Evolutionary conservation across 495 filamentous ascomycete species (phyloP).

Genomic region (Penicillium nucicola): DNA sequence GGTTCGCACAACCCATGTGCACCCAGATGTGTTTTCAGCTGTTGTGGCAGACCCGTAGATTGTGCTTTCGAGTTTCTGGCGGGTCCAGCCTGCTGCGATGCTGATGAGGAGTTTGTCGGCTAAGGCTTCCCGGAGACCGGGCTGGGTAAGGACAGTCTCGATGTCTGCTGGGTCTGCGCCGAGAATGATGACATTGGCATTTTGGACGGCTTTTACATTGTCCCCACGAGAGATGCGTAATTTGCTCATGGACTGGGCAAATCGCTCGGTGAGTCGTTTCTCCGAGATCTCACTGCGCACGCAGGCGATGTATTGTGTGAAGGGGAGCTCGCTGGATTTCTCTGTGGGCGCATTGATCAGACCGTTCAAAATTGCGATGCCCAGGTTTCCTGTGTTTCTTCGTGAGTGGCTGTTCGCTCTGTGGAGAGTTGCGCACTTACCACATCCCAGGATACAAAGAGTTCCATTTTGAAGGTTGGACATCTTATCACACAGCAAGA

Average conservation of each 20-base stretch:
- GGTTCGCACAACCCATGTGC: constrained; percentile 32
- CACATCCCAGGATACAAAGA: constrained; percentile 37
- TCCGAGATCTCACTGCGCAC: constrained; percentile 26
- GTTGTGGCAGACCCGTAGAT: constrained; percentile 25
- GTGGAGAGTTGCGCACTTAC: constrained; percentile 13
- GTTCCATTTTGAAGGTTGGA: constrained; percentile 16
- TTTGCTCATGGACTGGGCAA: constrained; percentile 12
- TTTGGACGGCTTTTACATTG: constrained; percentile 19
- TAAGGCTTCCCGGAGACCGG: constrained; percentile 22
- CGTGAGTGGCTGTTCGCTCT: neutral
- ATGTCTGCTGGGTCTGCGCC: constrained; percentile 32
- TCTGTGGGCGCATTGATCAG: constrained; percentile 15
- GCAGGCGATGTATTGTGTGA: constrained; percentile 30
- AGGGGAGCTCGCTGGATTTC: constrained; percentile 11
- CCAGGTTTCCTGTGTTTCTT: constrained; percentile 30
- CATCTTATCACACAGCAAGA: constrained; percentile 1
- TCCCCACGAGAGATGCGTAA: constrained; percentile 13
- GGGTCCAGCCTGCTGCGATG: constrained; percentile 41
- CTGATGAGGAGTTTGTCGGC: constrained; percentile 36
- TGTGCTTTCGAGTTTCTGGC: constrained; percentile 24
- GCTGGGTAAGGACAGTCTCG: constrained; percentile 19
- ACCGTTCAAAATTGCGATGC: constrained; percentile 33
- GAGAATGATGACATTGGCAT: constrained; percentile 28
- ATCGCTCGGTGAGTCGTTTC: constrained; percentile 11
- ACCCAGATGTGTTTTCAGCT: constrained; percentile 1